Conservation (phyloP, 2,329 filamentous ascomycete species). For the Cladophialophora carrionii region DNA sequence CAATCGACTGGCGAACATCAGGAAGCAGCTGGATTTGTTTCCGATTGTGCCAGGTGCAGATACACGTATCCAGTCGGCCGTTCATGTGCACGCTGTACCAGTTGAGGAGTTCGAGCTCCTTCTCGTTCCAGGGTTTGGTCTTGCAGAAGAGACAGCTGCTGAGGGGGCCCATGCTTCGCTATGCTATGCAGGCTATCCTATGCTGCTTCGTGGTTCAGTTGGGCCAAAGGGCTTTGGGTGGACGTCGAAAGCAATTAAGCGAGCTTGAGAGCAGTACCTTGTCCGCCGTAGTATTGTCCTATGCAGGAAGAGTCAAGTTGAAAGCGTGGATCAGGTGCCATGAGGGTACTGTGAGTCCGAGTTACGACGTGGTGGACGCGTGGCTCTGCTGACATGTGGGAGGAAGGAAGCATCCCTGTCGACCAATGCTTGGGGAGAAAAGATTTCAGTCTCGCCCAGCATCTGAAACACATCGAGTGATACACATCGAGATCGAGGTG, state of each 20-base stretch:
- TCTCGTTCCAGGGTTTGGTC: constrained; percentile 15
- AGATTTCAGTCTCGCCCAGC: neutral
- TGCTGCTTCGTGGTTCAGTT: too few relatives aligned
- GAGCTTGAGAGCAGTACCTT: too few relatives aligned
- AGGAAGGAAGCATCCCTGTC: neutral
- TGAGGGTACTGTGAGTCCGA: too few relatives aligned
- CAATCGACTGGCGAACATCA: constrained; percentile 4
- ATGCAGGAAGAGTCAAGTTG: neutral
- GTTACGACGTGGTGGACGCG: neutral
- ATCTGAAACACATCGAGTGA: neutral
- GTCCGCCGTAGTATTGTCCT: too few relatives aligned
- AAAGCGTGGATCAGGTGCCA: neutral
- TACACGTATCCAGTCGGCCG: constrained; percentile 16
- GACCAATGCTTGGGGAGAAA: neutral
- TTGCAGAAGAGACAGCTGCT: constrained; percentile 21
- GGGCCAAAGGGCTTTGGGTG: too few relatives aligned
- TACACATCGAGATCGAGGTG: neutral
- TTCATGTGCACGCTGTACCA: constrained; percentile 21
- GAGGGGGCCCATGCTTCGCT: constrained; percentile 8
- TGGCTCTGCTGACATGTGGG: neutral
- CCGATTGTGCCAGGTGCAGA: constrained; percentile 21
- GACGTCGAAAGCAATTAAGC: too few relatives aligned
- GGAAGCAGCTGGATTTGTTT: constrained; percentile 18
- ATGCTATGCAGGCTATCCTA: too few relatives aligned
- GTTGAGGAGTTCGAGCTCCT: constrained; percentile 17